Evolutionary conservation across 495 filamentous ascomycete genomes (phyloP), one percentile per base, ranked within the genome.

Genomic region (Aspergillus hancockii): DNA sequence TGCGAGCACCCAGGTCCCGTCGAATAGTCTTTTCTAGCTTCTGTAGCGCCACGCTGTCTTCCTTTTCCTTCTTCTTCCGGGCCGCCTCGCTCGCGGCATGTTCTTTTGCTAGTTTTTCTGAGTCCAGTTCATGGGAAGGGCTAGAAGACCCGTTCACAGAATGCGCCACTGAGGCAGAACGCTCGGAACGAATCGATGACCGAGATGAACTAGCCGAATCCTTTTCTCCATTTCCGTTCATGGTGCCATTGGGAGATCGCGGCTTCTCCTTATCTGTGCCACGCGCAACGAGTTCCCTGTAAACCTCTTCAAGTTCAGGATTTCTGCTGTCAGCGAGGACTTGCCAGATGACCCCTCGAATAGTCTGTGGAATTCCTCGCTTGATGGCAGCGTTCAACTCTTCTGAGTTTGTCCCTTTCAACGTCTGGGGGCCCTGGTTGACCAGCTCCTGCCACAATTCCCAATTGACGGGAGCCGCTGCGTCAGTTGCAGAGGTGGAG

Each of bases 321-420:
- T 89, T 93, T 69, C 93, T 93, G 73, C 92, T 97, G 67, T 96
- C 90, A 5, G 95, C 92, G 63, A 99, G 72, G 13, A 97, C 92
- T 72, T 99, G 94, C 94, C 94, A 99, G 25, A 99, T 91, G 12
- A 97, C 95, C 21, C 94, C 94, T 49, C 94, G 85, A 55, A 99
- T 95, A 18, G 92, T 94, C 63, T 88, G 91, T 3, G 94, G 94
- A 56, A 99, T 98, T 41, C 94, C 94, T 50, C 89, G 88, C 38
- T 94, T 90, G 58, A 98, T 97, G 10, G 94, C 92, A 57, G 83
- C 83, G 67, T 92, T 96, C 54, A 99, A 75, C 65, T 97, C 93
- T 55, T 93, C 89, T 4, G 92, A 82, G 64, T 90, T 96, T 30
- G 90, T 89, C 40, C 90, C 81, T 28, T 89, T 89, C 58, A 97